phyloP scores from a whole-genome alignment of 139 green algal genomes.

The Volvox reticuliferus region DNA sequence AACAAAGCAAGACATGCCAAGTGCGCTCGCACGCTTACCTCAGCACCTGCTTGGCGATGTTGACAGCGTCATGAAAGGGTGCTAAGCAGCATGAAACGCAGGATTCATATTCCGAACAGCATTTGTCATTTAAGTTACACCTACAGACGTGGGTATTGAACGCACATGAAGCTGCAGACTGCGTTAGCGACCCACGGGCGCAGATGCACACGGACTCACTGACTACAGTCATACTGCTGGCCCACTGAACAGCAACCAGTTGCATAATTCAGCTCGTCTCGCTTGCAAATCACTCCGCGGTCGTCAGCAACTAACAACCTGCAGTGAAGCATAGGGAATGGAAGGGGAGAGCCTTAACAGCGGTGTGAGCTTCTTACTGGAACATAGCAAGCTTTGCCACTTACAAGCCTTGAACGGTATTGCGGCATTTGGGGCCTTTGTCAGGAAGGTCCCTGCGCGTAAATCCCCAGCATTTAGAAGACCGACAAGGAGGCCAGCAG shows the following conservation, averaged over 20 bases:
- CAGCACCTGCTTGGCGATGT: conserved; percentile 41
- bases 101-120: conserved; percentile 81
- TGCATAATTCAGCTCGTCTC: conserved; percentile 58
- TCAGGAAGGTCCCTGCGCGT: conserved; percentile 43
- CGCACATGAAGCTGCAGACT: no score
- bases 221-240: conserved; percentile 65
- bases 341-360: no score
- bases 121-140: conserved; percentile 73
- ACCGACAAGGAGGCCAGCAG: no score
- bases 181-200: neutral
- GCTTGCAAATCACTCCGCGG: conserved; percentile 70
- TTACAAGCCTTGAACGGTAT: conserved; percentile 51
- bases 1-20: no score
- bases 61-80: conserved; percentile 60
- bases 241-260: conserved; percentile 79
- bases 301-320: conserved; percentile 74
- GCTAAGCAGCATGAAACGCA: conserved; percentile 89
- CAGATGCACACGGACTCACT: conserved; percentile 21
- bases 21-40: conserved; percentile 13
- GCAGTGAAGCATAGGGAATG: neutral
- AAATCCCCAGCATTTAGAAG: neutral
- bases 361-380: no score
- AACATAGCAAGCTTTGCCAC: neutral
- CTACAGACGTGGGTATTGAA: conserved; percentile 49
- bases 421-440: conserved; percentile 21